These are phyloP conservation scores for Aspergillus saccharolyticus DNA, from an alignment of 495 filamentous ascomycete genomes.

Conservation along the genomic window DNA sequence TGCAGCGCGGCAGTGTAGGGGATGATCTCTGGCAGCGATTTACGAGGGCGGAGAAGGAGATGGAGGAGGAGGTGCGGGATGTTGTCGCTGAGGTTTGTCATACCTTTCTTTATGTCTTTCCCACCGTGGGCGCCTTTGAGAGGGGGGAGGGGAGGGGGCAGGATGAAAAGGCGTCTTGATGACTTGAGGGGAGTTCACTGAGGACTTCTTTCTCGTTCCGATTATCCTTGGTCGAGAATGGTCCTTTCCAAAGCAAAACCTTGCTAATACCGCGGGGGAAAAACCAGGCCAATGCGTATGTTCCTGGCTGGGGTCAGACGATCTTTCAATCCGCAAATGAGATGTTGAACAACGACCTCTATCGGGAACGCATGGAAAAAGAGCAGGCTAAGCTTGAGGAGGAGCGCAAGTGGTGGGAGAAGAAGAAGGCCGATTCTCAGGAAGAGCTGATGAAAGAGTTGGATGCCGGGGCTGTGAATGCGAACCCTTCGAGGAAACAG, in stretches of 20 bases:
- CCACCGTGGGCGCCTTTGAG: no score
- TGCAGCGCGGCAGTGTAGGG: slow-evolving; percentile 87
- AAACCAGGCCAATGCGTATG: slow-evolving; percentile 75
- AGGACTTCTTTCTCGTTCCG: slow-evolving; percentile 1
- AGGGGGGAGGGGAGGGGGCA: no score
- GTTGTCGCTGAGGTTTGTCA: slow-evolving; percentile 81
- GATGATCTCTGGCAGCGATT: slow-evolving; percentile 97
- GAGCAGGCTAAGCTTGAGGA: slow-evolving; percentile 60
- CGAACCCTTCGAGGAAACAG: slow-evolving; percentile 22
- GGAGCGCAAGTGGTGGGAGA: slow-evolving; percentile 87
- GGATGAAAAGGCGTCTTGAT: no score
- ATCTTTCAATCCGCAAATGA: slow-evolving; percentile 95
- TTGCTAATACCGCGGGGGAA: no score
- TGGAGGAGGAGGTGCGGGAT: slow-evolving; percentile 91
- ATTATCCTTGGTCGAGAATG: no score
- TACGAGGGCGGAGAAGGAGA: slow-evolving; percentile 87
- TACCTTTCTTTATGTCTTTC: background rate
- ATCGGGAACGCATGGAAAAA: slow-evolving; percentile 56
- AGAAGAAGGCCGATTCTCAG: slow-evolving; percentile 70
- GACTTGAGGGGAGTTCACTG: no score
- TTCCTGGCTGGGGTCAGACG: slow-evolving; percentile 79
- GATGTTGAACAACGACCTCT: slow-evolving; percentile 63
- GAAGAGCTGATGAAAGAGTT: slow-evolving; percentile 82
- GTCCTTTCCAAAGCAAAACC: background rate
- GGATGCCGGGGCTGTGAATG: slow-evolving; percentile 41